These are phyloP conservation scores for Pyrenula massariospora DNA, from an alignment of 495 filamentous ascomycete genomes.

Conservation along the genomic window DNA sequence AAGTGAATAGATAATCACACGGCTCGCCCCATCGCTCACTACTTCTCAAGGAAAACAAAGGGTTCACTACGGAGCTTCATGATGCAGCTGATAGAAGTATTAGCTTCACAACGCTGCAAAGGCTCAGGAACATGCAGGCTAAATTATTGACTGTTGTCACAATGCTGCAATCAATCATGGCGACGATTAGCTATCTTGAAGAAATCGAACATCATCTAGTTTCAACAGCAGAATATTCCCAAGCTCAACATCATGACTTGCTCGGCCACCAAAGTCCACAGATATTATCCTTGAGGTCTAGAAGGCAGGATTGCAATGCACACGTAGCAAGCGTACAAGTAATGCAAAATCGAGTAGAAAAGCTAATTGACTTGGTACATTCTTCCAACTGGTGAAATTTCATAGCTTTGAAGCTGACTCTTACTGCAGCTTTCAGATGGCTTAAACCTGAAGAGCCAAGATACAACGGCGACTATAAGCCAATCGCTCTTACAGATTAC, in stretches of 20 bases:
- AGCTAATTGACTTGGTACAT: constrained; percentile 2
- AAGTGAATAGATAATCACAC: no score
- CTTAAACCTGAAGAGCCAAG: background rate
- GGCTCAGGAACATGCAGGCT: background rate
- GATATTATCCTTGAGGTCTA: no score
- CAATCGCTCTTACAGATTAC: constrained; percentile 27
- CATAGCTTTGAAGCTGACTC: no score
- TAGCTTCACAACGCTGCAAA: background rate
- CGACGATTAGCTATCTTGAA: no score
- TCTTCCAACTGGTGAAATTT: no score
- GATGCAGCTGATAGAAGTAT: constrained; percentile 6
- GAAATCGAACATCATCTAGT: no score
- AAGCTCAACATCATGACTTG: no score
- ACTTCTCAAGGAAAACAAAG: constrained; percentile 2
- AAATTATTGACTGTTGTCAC: background rate
- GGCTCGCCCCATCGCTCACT: no score
- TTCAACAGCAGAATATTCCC: no score
- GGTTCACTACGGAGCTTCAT: constrained; percentile 4
- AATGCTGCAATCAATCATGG: background rate
- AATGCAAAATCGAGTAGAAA: constrained; percentile 5
- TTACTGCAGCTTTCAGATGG: background rate
- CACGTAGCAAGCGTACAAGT: background rate
- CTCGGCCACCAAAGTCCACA: no score
- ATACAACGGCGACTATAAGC: constrained; percentile 18
- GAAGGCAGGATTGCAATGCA: no score